Evolutionary conservation across 208 protist species (phyloP), one percentile per base, ranked within the genome.

Genomic region (Leptomonas pyrrhocoris): DNA sequence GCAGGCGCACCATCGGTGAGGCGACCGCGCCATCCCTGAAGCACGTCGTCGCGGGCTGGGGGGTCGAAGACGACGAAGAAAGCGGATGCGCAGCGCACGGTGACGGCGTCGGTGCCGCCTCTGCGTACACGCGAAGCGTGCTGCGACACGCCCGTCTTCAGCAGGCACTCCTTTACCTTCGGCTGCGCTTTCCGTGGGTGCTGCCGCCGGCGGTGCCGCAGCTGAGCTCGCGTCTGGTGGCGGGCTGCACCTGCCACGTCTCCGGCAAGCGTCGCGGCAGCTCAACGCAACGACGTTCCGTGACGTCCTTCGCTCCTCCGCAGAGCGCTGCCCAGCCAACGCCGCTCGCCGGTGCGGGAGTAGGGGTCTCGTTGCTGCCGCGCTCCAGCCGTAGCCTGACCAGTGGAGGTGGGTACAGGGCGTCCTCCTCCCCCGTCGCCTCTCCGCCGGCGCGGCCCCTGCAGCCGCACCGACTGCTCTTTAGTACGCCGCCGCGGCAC

Each of bases 121-220:
- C 21, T 11, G 12, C 46, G 49, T 13, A 57, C 54, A 61, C 13
- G 49, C n/a, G 18, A 3, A 59, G 23, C 12, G 34, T 50, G 15
- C n/a, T 51, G 61, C 57, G 11, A 7, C 5, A 15, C 21, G 68
- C 46, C 2, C 46, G 34, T 19, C 23, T 46, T 1, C 55, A 70
- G 40, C 57, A 74, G 36, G 64, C 69, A 2, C 34, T 68, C 12
- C 74, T 79, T 25, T 81, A 85, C 56, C 66, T 85, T 7, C 69
- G 80, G 5, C 56, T 85, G 57, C 75, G 62, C 62, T 85, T 85
- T 25, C 80, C 80, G 13, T 81, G 76, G 60, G 56, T 85, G 54
- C 61, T 85, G 42, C 62, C 80, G 25, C 68, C 80, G 23, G 23
- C 71, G 9, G 50, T 76, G 25, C 69, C 58, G 16, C 63, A 51